These are phyloP conservation scores for Pseudogymnoascus sp. DNA, from an alignment of 2,329 filamentous ascomycete genomes.

Conservation along the genomic window DNA sequence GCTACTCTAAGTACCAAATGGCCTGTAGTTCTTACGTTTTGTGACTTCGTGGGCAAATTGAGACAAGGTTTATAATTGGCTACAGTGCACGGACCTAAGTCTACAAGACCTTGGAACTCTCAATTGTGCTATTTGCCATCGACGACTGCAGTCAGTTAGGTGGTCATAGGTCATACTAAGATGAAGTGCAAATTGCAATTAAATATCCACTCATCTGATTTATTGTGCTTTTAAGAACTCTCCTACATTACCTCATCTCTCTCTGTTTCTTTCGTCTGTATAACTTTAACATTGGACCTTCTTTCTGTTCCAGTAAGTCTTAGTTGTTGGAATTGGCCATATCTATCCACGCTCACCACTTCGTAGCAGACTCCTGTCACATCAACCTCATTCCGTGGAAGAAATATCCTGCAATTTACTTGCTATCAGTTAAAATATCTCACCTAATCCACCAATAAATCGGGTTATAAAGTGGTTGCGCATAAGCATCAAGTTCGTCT, in stretches of 20 bases:
- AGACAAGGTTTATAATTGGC: neutral
- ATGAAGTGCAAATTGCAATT: neutral
- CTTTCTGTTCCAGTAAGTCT: neutral
- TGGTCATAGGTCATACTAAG: too few species aligned
- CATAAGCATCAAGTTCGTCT: neutral
- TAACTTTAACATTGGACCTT: neutral
- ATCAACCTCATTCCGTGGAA: neutral
- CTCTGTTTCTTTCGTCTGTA: too few species aligned
- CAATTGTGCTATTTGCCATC: neutral
- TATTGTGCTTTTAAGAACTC: neutral
- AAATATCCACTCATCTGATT: neutral
- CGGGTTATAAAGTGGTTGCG: neutral
- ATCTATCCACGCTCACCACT: neutral
- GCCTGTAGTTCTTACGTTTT: neutral
- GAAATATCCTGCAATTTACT: slow-evolving; percentile 1
- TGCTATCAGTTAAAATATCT: neutral
- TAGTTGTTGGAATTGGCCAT: neutral
- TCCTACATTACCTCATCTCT: neutral
- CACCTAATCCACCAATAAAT: neutral
- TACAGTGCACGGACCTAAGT: neutral
- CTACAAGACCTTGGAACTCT: neutral
- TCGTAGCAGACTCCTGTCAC: neutral
- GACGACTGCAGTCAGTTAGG: neutral
- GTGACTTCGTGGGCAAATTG: neutral
- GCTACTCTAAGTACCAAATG: neutral